These are phyloP conservation scores for maize (Zea mays) DNA, from an alignment of 176 grass and related monocot species.

Conservation along the genomic window Zm-B73-REFERENCE-NAM-5.0 NC_050096.1:169303501-169304000, in stretches of 20 bases:
- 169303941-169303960: neutral
- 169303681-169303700: conserved; percentile 54
- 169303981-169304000: neutral
- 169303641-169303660: conserved; percentile 46
- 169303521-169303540: conserved; percentile 88
- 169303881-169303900: conserved; percentile 33
- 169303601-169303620: neutral
- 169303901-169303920: conserved; percentile 38
- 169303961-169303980: conserved; percentile 8
- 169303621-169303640: conserved; percentile 16
- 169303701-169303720: conserved; percentile 75
- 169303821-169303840: conserved; percentile 95
- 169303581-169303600: neutral
- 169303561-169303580: conserved; percentile 27
- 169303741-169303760: conserved; percentile 94
- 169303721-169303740: conserved; percentile 90
- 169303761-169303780: conserved; percentile 87
- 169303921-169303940: conserved; percentile 11
- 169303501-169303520: conserved; percentile 79
- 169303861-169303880: conserved; percentile 57
- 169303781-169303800: conserved; percentile 90
- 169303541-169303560: conserved; percentile 65
- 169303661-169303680: conserved; percentile 88
- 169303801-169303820: conserved; percentile 83
- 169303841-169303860: conserved; percentile 65